Conservation (phyloP, 495 filamentous ascomycete genomes). For the Saxophila tyrrhenica region DNA sequence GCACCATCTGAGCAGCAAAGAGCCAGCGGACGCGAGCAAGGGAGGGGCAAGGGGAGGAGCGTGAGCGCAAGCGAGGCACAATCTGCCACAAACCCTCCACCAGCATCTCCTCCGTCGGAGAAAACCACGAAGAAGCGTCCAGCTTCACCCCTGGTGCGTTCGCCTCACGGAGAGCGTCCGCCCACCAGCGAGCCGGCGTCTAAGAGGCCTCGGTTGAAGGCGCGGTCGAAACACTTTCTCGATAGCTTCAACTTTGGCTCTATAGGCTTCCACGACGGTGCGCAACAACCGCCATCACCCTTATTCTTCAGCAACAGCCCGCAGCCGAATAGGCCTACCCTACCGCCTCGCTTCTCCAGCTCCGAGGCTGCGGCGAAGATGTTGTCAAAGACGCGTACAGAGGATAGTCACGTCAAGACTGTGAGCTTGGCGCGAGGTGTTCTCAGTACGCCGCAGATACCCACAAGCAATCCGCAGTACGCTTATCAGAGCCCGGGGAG, state of each 20-base stretch:
- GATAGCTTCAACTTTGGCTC: neutral
- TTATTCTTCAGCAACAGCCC: slow-evolving; percentile 47
- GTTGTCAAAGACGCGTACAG: slow-evolving; percentile 43
- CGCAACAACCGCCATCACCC: slow-evolving; percentile 34
- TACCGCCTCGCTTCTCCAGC: slow-evolving; percentile 44
- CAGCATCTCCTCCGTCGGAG: neutral
- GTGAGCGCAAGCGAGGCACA: neutral
- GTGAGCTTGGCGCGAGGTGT: slow-evolving; percentile 52
- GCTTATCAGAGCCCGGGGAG: neutral
- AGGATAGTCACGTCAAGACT: slow-evolving; percentile 46
- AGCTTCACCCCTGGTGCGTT: neutral
- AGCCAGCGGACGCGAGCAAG: neutral
- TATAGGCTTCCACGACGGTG: neutral
- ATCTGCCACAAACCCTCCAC: neutral
- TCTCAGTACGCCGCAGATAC: slow-evolving; percentile 39
- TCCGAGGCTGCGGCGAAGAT: slow-evolving; percentile 46
- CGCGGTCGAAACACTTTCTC: neutral
- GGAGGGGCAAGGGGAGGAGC: neutral
- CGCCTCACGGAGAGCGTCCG: neutral
- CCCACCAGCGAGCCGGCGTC: neutral
- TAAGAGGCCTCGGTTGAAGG: neutral
- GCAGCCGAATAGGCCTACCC: slow-evolving; percentile 31
- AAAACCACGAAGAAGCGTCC: neutral
- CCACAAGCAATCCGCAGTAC: slow-evolving; percentile 31
- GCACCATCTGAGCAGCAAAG: neutral